phyloP scores from a whole-genome alignment of 768 basidiomycete genomes.

The Scleroderma bovista region DNA sequence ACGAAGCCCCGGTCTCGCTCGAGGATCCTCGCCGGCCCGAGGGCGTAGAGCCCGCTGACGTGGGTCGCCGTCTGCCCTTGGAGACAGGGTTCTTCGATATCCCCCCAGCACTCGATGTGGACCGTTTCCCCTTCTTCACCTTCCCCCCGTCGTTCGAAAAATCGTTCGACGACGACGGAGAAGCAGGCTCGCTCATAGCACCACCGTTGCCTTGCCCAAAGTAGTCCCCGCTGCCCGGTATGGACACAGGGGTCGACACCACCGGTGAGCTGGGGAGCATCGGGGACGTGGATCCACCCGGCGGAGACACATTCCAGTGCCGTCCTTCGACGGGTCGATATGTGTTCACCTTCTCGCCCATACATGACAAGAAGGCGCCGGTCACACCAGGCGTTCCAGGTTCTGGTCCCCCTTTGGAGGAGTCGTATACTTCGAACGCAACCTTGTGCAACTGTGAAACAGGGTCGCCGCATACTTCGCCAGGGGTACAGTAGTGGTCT shows the following conservation, averaged over 20 bases:
- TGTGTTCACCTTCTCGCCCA: constrained; percentile 91
- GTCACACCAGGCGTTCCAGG: constrained; percentile 72
- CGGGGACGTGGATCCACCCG: constrained; percentile 47
- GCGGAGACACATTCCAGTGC: constrained; percentile 57
- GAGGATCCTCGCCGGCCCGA: constrained; percentile 62
- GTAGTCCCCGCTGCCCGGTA: constrained; percentile 55
- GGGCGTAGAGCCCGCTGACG: constrained; percentile 67
- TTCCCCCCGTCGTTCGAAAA: constrained; percentile 79
- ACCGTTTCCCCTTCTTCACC: constrained; percentile 75
- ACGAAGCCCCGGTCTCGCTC: constrained; percentile 64
- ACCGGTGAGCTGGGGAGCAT: constrained; percentile 66
- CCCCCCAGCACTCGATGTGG: constrained; percentile 61
- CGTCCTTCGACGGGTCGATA: constrained; percentile 82
- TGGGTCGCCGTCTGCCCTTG: constrained; percentile 64
- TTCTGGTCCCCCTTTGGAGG: constrained; percentile 61
- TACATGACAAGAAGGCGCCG: constrained; percentile 83
- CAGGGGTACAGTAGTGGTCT: constrained; percentile 75
- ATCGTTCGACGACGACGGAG: constrained; percentile 56
- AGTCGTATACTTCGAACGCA: constrained; percentile 86
- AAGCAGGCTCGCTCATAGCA: constrained; percentile 65
- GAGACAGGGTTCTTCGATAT: constrained; percentile 30
- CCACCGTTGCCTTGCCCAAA: constrained; percentile 42
- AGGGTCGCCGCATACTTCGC: constrained; percentile 89
- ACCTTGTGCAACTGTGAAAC: constrained; percentile 96
- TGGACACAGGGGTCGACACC: constrained; percentile 53